Conservation (phyloP, 2,329 filamentous ascomycete species). For the Xylaria sp. region DNA sequence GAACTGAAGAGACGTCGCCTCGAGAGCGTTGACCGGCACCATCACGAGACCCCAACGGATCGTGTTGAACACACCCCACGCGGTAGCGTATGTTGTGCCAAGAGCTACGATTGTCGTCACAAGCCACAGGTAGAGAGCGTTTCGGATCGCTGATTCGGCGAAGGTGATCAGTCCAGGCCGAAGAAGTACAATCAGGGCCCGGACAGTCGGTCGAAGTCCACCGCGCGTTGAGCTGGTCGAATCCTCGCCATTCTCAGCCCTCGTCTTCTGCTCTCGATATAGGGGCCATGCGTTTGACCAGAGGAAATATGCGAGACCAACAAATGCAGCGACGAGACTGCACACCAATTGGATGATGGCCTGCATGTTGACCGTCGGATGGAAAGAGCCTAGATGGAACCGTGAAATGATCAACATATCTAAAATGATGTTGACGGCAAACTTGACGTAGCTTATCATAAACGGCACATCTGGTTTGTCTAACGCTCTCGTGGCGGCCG, state of each 20-base stretch:
- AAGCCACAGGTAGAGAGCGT: slow-evolving; percentile 66
- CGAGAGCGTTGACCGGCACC: background rate
- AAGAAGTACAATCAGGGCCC: slow-evolving; percentile 45
- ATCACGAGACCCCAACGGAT: background rate
- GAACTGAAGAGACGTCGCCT: background rate
- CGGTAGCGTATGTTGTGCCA: slow-evolving; percentile 61
- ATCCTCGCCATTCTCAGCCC: background rate
- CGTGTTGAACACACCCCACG: slow-evolving; percentile 45
- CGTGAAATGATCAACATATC: slow-evolving; percentile 62
- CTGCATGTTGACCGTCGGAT: slow-evolving; percentile 59
- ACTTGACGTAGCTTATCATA: slow-evolving; percentile 58
- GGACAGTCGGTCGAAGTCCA: slow-evolving; percentile 35
- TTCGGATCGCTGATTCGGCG: slow-evolving; percentile 59
- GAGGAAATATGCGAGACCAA: slow-evolving; percentile 57
- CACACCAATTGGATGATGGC: slow-evolving; percentile 59
- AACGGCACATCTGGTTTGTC: slow-evolving; percentile 66
- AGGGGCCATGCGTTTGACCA: slow-evolving; percentile 34
- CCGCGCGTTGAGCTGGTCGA: background rate
- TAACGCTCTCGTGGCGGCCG: slow-evolving; percentile 56
- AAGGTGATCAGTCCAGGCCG: slow-evolving; percentile 57
- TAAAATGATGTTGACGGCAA: slow-evolving; percentile 60
- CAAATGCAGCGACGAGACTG: slow-evolving; percentile 48
- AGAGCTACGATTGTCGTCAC: slow-evolving; percentile 59
- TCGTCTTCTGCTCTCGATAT: slow-evolving; percentile 11
- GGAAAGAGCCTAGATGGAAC: slow-evolving; percentile 52